These are phyloP conservation scores for Sclerotinia sclerotiorum DNA, from an alignment of 2,329 filamentous ascomycete genomes.

Conservation along the genomic window DNA sequence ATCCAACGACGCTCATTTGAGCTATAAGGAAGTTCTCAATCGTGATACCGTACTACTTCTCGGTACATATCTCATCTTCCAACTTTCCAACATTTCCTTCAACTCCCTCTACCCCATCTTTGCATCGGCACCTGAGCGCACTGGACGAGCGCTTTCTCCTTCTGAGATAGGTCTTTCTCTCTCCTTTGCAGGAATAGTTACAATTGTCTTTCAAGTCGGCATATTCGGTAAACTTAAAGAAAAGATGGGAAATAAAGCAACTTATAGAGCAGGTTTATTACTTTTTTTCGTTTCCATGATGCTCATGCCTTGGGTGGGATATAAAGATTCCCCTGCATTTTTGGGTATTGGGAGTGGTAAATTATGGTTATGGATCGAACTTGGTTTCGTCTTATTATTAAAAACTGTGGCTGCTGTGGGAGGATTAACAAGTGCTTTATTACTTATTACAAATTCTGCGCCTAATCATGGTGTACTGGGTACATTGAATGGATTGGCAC, in stretches of 20 bases:
- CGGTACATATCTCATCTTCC: slow-evolving; percentile 86
- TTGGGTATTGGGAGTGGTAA: slow-evolving; percentile 62
- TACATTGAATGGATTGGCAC: slow-evolving; percentile 87
- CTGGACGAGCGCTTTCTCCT: slow-evolving; percentile 73
- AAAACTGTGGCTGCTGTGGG: slow-evolving; percentile 93
- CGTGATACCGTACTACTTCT: slow-evolving; percentile 80
- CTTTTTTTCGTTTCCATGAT: slow-evolving; percentile 81
- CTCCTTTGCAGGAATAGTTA: slow-evolving; percentile 79
- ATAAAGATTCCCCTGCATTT: slow-evolving; percentile 59
- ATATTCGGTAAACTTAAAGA: slow-evolving; percentile 78
- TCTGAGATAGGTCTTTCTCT: slow-evolving; percentile 82
- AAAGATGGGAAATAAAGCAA: slow-evolving; percentile 79
- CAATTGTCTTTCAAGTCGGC: slow-evolving; percentile 86
- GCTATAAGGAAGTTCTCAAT: slow-evolving; percentile 65
- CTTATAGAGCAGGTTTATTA: slow-evolving; percentile 75
- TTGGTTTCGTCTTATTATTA: slow-evolving; percentile 77
- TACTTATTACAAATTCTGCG: slow-evolving; percentile 95
- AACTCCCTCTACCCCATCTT: slow-evolving; percentile 96
- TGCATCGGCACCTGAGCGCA: slow-evolving; percentile 70
- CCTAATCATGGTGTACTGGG: slow-evolving; percentile 83
- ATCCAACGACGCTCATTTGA: slow-evolving; percentile 49
- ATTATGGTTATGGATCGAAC: slow-evolving; percentile 72
- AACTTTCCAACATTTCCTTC: slow-evolving; percentile 90
- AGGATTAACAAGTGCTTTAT: slow-evolving; percentile 81
- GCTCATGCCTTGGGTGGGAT: slow-evolving; percentile 86